Evolutionary conservation across 2,329 filamentous ascomycete species (phyloP).

Genomic region (Pseudogymnoascus sp.): DNA sequence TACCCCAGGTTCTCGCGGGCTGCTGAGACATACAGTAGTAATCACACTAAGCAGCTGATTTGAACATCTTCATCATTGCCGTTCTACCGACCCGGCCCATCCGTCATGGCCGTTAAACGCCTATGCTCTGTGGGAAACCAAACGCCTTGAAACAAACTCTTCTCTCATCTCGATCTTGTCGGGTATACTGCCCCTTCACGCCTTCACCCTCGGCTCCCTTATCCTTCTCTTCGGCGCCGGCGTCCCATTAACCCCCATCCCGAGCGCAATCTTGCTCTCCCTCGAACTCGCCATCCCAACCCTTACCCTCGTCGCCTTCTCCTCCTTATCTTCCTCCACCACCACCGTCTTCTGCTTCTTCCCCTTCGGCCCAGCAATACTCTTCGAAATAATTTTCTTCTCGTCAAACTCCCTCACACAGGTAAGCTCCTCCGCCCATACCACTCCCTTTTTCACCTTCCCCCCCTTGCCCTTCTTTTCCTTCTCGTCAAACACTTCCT

Average conservation of each 20-base stretch:
- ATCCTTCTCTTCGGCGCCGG: constrained; percentile 22
- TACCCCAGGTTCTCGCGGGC: not conserved
- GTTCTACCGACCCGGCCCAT: not conserved
- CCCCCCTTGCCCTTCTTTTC: constrained; percentile 20
- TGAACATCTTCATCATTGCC: not conserved
- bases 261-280: constrained; percentile 16
- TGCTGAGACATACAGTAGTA: not conserved
- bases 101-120: not conserved
- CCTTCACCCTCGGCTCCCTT: constrained; percentile 9
- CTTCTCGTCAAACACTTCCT: constrained; percentile 27
- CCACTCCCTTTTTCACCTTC: constrained; percentile 22
- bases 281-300: constrained; percentile 15
- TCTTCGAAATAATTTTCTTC: constrained; percentile 17
- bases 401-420: constrained; percentile 21
- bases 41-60: not conserved
- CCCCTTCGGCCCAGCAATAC: constrained; percentile 15
- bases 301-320: constrained; percentile 21
- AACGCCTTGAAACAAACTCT: constrained; percentile 3
- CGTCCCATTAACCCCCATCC: constrained; percentile 25
- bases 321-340: constrained; percentile 17
- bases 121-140: not conserved
- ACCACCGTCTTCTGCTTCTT: constrained; percentile 19
- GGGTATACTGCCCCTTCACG: not conserved
- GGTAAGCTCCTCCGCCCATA: constrained; percentile 26
- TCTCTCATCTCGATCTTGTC: not conserved